These are phyloP conservation scores for Mycena venus DNA, from an alignment of 768 basidiomycete species.

Conservation along the genomic window DNA sequence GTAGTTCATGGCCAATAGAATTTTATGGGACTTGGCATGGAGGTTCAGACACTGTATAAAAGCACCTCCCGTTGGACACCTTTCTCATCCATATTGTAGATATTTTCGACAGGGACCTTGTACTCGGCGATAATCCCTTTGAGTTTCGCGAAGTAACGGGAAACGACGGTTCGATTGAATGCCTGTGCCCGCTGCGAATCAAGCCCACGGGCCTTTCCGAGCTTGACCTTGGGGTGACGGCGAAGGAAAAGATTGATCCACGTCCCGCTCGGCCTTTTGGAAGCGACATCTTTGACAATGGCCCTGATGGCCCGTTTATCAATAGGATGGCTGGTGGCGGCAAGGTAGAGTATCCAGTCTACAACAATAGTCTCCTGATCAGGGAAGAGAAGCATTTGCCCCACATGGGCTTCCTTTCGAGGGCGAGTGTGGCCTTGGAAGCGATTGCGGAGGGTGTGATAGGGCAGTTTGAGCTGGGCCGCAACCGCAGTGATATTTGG, in stretches of 20 bases:
- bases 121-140: background rate
- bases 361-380: slow-evolving; percentile 25
- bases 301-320: background rate
- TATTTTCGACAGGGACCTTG: background rate
- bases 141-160: background rate
- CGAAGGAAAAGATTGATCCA: background rate
- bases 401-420: slow-evolving; percentile 1
- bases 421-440: background rate
- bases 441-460: background rate
- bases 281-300: background rate
- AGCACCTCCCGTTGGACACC: background rate
- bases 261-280: background rate
- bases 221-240: background rate
- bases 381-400: slow-evolving; percentile 22
- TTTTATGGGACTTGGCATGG: background rate
- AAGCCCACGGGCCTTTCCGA: background rate
- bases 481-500: background rate
- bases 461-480: background rate
- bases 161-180: background rate
- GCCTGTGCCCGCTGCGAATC: background rate
- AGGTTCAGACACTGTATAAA: background rate
- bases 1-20: background rate
- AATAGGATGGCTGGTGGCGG: slow-evolving; percentile 13
- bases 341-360: slow-evolving; percentile 33
- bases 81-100: background rate